Percentiles rank a stretch among this genome's conserved stretches.
These are phyloP conservation scores for Trichoderma erinaceum DNA, from an alignment of 495 filamentous ascomycete species.

Conservation along the genomic window DNA sequence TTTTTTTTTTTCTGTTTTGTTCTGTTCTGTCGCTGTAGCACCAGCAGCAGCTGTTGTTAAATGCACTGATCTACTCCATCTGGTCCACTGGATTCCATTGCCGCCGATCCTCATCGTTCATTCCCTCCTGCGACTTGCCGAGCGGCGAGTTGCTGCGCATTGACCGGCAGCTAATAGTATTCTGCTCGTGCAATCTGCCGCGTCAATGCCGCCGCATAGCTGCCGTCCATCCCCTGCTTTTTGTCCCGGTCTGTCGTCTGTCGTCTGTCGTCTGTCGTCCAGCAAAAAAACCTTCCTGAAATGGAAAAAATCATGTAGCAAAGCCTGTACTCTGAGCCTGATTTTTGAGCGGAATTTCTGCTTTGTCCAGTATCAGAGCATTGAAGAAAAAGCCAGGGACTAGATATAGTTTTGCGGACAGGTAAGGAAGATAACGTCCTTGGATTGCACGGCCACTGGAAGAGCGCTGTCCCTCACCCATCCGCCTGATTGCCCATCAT, in stretches of 20 bases:
- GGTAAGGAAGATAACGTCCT: neutral
- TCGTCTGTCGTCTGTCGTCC: neutral
- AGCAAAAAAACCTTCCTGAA: neutral
- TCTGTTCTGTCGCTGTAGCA: neutral
- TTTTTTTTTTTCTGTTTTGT: neutral
- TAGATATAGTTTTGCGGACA: neutral
- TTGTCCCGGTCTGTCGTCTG: neutral
- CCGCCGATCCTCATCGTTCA: constrained; percentile 3
- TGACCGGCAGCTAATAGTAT: neutral
- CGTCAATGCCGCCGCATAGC: neutral
- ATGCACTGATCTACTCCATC: neutral
- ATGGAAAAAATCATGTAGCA: neutral
- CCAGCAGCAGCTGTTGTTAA: neutral
- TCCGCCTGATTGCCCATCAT: constrained; percentile 5
- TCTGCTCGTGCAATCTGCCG: neutral
- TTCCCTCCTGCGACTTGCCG: neutral
- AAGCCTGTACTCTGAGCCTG: neutral
- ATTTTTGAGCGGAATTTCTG: neutral
- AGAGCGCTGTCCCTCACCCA: neutral
- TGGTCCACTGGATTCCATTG: constrained; percentile 7
- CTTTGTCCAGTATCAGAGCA: neutral
- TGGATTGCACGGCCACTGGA: neutral
- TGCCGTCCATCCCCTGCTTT: neutral
- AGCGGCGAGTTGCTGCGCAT: constrained; percentile 1
- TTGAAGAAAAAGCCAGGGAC: neutral